Evolutionary conservation across 768 basidiomycete genomes (phyloP).

Genomic region (Tulasnella sp.): DNA sequence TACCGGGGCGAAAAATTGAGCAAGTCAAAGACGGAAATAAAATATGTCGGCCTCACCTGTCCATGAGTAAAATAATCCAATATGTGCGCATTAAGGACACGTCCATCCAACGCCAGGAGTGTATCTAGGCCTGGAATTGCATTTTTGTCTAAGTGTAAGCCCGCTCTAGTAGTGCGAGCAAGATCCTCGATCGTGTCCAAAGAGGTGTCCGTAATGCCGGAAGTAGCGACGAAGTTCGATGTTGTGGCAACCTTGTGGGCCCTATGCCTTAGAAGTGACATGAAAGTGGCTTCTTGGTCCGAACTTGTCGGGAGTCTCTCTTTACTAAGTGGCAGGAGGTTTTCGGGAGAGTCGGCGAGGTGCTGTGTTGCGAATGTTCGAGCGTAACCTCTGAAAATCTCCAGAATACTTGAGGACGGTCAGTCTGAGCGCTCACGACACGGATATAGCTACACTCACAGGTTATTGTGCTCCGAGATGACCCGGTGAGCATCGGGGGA

Average conservation of each 20-base stretch:
- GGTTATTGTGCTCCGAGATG: constrained; percentile 53
- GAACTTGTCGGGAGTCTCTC: constrained; percentile 38
- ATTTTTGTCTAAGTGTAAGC: constrained; percentile 60
- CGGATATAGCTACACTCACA: constrained; percentile 40
- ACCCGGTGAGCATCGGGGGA: constrained; percentile 45
- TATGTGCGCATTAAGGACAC: constrained; percentile 62
- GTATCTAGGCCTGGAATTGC: constrained; percentile 60
- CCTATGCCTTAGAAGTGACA: background rate
- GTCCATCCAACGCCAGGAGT: constrained; percentile 10
- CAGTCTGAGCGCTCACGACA: background rate
- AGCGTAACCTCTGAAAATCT: constrained; percentile 60
- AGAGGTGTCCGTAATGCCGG: constrained; percentile 59
- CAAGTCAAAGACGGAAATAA: background rate
- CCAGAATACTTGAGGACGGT: constrained; percentile 45
- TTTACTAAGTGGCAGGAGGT: constrained; percentile 56
- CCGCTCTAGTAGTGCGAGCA: constrained; percentile 54
- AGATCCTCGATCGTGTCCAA: constrained; percentile 60
- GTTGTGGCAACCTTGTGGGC: constrained; percentile 50
- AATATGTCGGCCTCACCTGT: constrained; percentile 49
- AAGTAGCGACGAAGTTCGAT: constrained; percentile 68
- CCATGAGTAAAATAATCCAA: constrained; percentile 73
- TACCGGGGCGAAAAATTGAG: too few species aligned
- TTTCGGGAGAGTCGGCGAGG: constrained; percentile 44
- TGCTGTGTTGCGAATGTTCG: constrained; percentile 53
- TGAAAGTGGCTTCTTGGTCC: constrained; percentile 44